These are phyloP conservation scores for Leptoxyphium fumago DNA, from an alignment of 2,329 filamentous ascomycete species.

Conservation along the genomic window DNA sequence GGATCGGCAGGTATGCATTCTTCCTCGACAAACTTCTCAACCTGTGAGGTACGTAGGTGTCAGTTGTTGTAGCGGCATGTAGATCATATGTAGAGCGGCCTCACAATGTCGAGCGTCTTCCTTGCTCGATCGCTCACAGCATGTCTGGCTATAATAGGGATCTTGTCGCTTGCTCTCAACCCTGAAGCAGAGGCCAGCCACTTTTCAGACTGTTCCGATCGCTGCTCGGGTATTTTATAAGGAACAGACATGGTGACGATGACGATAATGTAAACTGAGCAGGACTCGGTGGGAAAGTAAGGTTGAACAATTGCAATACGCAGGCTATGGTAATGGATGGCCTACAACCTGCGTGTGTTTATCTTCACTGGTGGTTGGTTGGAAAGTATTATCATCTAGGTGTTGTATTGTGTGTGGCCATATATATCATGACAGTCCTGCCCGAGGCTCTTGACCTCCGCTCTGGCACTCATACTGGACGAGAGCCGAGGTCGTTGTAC, in stretches of 20 bases:
- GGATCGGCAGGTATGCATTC: constrained; percentile 67
- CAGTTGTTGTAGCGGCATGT: neutral
- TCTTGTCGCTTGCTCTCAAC: constrained; percentile 36
- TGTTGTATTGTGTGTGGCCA: too few species aligned
- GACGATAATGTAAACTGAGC: too few species aligned
- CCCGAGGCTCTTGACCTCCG: too few species aligned
- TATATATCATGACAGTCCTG: too few species aligned
- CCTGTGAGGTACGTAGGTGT: constrained; percentile 28
- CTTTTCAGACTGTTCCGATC: constrained; percentile 18
- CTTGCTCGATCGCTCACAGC: constrained; percentile 73
- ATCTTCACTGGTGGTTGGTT: too few species aligned
- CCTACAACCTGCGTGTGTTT: too few species aligned
- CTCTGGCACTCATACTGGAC: too few species aligned
- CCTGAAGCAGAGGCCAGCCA: constrained; percentile 13
- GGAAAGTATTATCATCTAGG: too few species aligned
- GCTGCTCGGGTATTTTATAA: constrained; percentile 17
- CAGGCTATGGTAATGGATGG: too few species aligned
- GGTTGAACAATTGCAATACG: too few species aligned
- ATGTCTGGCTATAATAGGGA: constrained; percentile 43
- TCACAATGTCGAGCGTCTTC: constrained; percentile 63
- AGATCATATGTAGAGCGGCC: constrained; percentile 5
- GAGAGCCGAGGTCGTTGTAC: too few species aligned
- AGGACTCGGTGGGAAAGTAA: too few species aligned
- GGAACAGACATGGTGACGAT: constrained; percentile 20
- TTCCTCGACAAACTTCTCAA: constrained; percentile 93